phyloP scores from a whole-genome alignment of 176 grass and related monocot genomes.

The Guadua angustifolia region DNA sequence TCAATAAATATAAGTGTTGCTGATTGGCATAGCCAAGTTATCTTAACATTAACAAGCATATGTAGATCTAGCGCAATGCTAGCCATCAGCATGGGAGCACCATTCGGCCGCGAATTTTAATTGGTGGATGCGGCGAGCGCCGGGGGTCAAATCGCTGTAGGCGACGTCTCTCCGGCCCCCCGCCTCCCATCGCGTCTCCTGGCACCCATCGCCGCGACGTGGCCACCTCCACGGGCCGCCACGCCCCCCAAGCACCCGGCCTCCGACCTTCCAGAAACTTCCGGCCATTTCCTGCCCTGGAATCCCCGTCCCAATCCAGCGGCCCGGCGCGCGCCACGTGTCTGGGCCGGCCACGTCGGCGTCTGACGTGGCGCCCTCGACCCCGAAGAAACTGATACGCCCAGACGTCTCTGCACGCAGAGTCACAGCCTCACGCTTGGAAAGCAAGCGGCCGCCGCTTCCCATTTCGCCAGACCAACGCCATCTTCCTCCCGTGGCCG shows the following conservation, averaged over 20 bases:
- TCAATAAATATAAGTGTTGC: background rate
- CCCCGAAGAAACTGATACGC: conserved; percentile 77
- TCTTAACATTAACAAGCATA: background rate
- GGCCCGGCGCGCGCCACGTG: conserved; percentile 55
- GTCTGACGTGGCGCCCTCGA: conserved; percentile 70
- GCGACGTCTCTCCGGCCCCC: conserved; percentile 38
- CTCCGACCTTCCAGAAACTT: conserved; percentile 84
- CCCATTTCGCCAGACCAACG: conserved; percentile 45
- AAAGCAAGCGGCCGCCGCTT: conserved; percentile 34
- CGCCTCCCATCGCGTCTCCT: background rate
- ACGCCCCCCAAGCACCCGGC: conserved; percentile 27
- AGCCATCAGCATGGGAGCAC: background rate
- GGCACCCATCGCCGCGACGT: background rate
- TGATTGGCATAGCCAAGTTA: background rate
- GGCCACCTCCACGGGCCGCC: conserved; percentile 23
- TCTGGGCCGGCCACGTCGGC: conserved; percentile 17
- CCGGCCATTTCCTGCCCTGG: conserved; percentile 66
- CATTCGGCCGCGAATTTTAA: conserved; percentile 31
- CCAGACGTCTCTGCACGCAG: conserved; percentile 51
- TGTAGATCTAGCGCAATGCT: background rate
- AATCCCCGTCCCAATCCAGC: conserved; percentile 56
- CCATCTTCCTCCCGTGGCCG: conserved; percentile 24
- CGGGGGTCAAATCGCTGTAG: conserved; percentile 31
- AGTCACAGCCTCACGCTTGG: conserved; percentile 50
- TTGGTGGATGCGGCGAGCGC: conserved; percentile 45